Evolutionary conservation across 768 basidiomycete species (phyloP).

Genomic region (Hericium erinaceus): DNA sequence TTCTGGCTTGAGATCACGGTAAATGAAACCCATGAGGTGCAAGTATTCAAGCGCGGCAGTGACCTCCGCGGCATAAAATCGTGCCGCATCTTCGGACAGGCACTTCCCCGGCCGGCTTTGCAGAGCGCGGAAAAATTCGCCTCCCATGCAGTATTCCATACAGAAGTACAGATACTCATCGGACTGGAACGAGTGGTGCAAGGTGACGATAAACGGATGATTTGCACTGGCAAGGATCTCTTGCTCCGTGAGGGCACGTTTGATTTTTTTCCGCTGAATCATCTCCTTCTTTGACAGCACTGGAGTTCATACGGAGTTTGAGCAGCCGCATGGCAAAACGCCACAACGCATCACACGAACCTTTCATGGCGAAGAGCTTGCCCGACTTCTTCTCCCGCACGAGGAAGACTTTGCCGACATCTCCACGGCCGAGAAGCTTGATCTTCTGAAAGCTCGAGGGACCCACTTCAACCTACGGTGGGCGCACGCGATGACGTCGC

Average conservation of each 20-base stretch:
- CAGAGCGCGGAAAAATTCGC: slow-evolving; percentile 97
- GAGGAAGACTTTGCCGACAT: slow-evolving; percentile 97
- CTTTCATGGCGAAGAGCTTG: slow-evolving; percentile 99
- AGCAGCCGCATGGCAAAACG: slow-evolving; percentile 10
- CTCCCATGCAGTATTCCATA: slow-evolving; percentile 99
- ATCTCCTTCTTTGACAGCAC: slow-evolving; percentile 99
- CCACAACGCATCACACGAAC: slow-evolving; percentile 36
- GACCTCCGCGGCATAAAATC: slow-evolving; percentile 98
- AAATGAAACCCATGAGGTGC: slow-evolving; percentile 99
- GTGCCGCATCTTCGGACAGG: slow-evolving; percentile 86
- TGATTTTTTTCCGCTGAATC: slow-evolving; percentile 99
- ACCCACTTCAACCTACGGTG: slow-evolving; percentile 75
- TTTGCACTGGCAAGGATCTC: slow-evolving; percentile 98
- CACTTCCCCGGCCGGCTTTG: slow-evolving; percentile 97
- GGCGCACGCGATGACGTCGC: not conserved
- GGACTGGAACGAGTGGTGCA: slow-evolving; percentile 98
- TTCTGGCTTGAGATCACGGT: slow-evolving; percentile 98
- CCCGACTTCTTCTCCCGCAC: slow-evolving; percentile 96
- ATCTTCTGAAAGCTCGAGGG: slow-evolving; percentile 94
- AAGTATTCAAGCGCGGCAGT: slow-evolving; percentile 96
- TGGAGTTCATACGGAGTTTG: slow-evolving; percentile 26
- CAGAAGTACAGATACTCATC: slow-evolving; percentile 97
- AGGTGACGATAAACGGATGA: slow-evolving; percentile 98
- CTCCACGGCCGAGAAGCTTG: slow-evolving; percentile 97
- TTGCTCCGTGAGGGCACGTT: slow-evolving; percentile 95